Base-by-base conservation (phyloP, 352 stramenopile species). In the Phytophthora fragariae region DNA sequence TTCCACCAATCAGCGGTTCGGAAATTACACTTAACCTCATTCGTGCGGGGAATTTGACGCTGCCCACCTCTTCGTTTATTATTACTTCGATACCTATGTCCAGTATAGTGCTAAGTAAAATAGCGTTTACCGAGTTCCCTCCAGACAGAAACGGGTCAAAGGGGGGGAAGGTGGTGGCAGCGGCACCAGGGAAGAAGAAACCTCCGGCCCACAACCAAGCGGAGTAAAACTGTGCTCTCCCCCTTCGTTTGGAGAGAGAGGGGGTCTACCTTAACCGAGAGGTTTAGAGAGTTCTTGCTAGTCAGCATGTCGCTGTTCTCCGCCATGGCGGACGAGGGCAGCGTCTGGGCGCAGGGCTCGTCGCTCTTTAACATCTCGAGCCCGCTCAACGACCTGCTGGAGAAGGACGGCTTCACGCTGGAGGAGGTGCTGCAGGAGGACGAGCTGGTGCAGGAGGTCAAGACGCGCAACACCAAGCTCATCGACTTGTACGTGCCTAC, bases 401-500 rank as follows among this genome's bases (percentile, higher is more conserved):
- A 99, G 73, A 94, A 90, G 46, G 92, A 96, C 10, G 78, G 91
- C 54, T 99, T 97, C 72, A 98, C 94, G 24, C 80, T 99, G 12
- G 87, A 98, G 68, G 86, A 99, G 63, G 80, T 99, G 41, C 84
- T 99, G 9, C 83, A 96, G 50, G 94, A 99, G 81, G 97, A 99
- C 81, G 97, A 99, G 70, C 83, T 99, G 17, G 89, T 99, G 46
- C 97, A 99, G 80, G 97, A 99, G 78, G 89, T 99, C 68, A 98
- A 98, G 76, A 97, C 95, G 14, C 86, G 97, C 70, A 98, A 99
- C 82, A 91, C 92, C 12, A 95, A 98, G 71, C 83, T 99, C 15
- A 82, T 99, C 55, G 90, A 98, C 65, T 99, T 98, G 92, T 97
- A 91, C 62, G 86, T 27, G 24, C 24, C 24, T 27, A 27, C 53